A percentile compares a stretch with the other conserved stretches of the same genome.
Conservation (phyloP, 345 rosid genomes). For the Eucalyptus brandiana region DNA sequence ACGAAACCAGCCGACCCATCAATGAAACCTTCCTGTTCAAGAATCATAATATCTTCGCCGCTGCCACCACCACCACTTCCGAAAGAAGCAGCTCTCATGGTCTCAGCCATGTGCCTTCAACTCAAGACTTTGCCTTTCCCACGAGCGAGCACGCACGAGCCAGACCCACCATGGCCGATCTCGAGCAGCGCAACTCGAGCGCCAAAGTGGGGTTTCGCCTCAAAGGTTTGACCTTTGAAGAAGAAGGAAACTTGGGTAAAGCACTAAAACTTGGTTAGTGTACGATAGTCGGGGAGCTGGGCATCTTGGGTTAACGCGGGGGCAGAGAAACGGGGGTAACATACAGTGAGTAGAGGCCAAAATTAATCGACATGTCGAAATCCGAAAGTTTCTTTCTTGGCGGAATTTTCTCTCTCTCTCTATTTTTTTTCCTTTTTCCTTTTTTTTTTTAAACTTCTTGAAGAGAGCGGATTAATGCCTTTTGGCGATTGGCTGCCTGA, state of each 20-base stretch:
- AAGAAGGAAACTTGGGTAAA: neutral
- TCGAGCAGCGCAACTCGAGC: neutral
- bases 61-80: neutral
- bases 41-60: neutral
- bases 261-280: neutral
- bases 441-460: neutral
- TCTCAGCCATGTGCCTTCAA: conserved; percentile 12
- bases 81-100: conserved; percentile 1
- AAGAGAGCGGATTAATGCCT: neutral
- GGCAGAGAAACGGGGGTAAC: neutral
- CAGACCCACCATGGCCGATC: conserved; percentile 3
- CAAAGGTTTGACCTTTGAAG: neutral
- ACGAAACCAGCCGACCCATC: conserved; percentile 1
- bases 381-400: neutral
- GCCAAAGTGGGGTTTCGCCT: neutral
- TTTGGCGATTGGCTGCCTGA: neutral
- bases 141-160: neutral
- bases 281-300: neutral
- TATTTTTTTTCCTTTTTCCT: fast-evolving
- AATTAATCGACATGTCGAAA: neutral
- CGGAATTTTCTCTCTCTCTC: neutral
- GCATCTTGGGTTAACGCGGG: neutral
- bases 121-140: neutral
- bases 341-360: neutral
- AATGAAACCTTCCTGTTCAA: conserved; percentile 33